phyloP scores from a whole-genome alignment of 2,329 filamentous ascomycete species.

The Colletotrichum filicis region DNA sequence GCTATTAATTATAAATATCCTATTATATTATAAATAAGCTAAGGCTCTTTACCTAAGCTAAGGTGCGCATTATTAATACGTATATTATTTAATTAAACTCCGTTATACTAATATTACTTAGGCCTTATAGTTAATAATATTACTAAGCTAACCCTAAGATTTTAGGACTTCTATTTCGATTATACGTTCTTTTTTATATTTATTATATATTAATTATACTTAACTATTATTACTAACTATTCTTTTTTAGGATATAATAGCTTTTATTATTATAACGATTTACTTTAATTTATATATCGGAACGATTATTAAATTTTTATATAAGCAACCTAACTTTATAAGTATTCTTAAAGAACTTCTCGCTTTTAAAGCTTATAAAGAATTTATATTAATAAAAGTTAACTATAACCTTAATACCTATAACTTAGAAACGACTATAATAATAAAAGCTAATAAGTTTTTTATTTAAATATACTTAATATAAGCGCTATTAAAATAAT shows the following conservation, averaged over 20 bases:
- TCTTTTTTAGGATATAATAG: slow-evolving; percentile 34
- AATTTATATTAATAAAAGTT: slow-evolving; percentile 53
- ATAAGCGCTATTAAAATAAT: too few relatives aligned
- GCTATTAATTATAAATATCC: neutral
- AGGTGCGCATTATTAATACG: too few relatives aligned
- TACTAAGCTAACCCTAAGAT: slow-evolving; percentile 11
- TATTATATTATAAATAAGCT: neutral
- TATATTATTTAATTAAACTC: too few relatives aligned
- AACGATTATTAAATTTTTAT: slow-evolving; percentile 34
- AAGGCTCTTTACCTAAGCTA: neutral
- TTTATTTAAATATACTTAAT: slow-evolving; percentile 48
- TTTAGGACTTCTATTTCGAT: slow-evolving; percentile 40
- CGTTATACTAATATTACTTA: too few relatives aligned
- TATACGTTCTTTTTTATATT: slow-evolving; percentile 22
- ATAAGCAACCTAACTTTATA: slow-evolving; percentile 33
- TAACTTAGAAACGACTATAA: slow-evolving; percentile 51
- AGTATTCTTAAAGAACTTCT: slow-evolving; percentile 34
- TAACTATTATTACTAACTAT: slow-evolving; percentile 14
- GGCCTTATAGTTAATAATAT: too few relatives aligned
- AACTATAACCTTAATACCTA: slow-evolving; percentile 51
- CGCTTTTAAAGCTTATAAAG: slow-evolving; percentile 40
- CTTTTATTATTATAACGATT: slow-evolving; percentile 40
- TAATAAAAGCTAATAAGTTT: slow-evolving; percentile 43
- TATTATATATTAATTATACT: neutral
- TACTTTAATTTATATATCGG: slow-evolving; percentile 47